A percentile compares a stretch with the other conserved stretches of the same genome.
phyloP scores from a whole-genome alignment of 257 asterid genomes.

The Mentha longifolia region DNA sequence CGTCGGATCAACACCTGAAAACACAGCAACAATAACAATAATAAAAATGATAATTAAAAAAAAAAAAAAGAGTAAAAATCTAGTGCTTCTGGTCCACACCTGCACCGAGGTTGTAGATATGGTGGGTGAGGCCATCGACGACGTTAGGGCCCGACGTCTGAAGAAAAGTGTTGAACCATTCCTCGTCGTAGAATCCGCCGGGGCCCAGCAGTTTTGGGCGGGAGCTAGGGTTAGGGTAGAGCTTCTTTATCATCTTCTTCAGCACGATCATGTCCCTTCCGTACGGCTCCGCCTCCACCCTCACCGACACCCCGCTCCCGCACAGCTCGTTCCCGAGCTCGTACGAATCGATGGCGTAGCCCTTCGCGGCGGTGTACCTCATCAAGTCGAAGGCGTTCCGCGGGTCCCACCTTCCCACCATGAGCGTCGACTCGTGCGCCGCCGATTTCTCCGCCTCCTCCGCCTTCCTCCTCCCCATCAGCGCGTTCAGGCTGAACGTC shows the following conservation, averaged over 20 bases:
- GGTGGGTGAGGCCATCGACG: slow-evolving; percentile 76
- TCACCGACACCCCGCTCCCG: slow-evolving; percentile 63
- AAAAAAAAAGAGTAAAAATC: neutral
- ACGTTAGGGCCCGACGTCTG: slow-evolving; percentile 60
- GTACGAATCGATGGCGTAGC: slow-evolving; percentile 78
- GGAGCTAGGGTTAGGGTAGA: slow-evolving; percentile 49
- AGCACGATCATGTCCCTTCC: slow-evolving; percentile 61
- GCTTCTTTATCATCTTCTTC: slow-evolving; percentile 46
- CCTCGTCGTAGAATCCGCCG: slow-evolving; percentile 66
- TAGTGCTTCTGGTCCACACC: slow-evolving; percentile 36
- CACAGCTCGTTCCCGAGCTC: slow-evolving; percentile 87
- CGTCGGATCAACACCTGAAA: slow-evolving; percentile 55
- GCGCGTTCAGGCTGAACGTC: slow-evolving; percentile 79
- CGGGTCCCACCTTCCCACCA: slow-evolving; percentile 68
- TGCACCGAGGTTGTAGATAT: slow-evolving; percentile 81
- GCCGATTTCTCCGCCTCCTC: neutral
- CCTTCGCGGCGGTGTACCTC: slow-evolving; percentile 54
- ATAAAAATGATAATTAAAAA: neutral
- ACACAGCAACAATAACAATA: no score
- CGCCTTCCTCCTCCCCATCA: slow-evolving; percentile 53
- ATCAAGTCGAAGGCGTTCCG: slow-evolving; percentile 63
- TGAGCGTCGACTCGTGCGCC: slow-evolving; percentile 27
- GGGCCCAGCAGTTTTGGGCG: slow-evolving; percentile 76
- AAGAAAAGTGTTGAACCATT: slow-evolving; percentile 64
- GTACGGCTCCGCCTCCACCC: slow-evolving; percentile 64